Conservation (phyloP, 345 rosid genomes). For the thale cress (Arabidopsis thaliana) region TAIR10.1 NC_003071.7:9120001-9120500, state of each 20-base stretch:
- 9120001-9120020: constrained; percentile 37
- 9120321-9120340: constrained; percentile 38
- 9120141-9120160: constrained; percentile 6
- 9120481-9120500: not conserved
- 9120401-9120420: not conserved
- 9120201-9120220: not conserved
- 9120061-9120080: constrained; percentile 5
- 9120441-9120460: not conserved
- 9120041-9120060: constrained; percentile 38
- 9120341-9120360: not conserved
- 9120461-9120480: constrained; percentile 9
- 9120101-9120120: constrained; percentile 18
- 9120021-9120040: constrained; percentile 42
- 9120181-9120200: not conserved
- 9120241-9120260: not conserved
- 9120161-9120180: constrained; percentile 11
- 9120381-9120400: not conserved
- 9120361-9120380: not conserved
- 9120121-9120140: constrained; percentile 39
- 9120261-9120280: constrained; percentile 32
- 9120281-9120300: constrained; percentile 27
- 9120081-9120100: constrained; percentile 33
- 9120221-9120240: not conserved
- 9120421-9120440: not conserved
- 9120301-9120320: constrained; percentile 38